phyloP scores from a whole-genome alignment of 2,329 filamentous ascomycete genomes.

The Epicoccum sorghinum region DNA sequence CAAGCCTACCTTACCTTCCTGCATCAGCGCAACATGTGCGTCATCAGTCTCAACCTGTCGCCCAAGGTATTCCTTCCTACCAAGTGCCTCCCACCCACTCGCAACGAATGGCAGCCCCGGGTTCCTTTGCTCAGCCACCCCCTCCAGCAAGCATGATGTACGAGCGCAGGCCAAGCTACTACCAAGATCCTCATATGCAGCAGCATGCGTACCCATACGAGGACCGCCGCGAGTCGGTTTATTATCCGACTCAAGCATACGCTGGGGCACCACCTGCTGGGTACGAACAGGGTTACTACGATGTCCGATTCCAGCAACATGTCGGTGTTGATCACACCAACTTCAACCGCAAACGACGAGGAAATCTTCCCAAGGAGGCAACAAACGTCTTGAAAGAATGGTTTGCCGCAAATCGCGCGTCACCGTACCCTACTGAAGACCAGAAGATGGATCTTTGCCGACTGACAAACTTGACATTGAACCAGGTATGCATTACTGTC shows the following conservation, averaged over 20 bases:
- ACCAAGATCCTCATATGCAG: slow-evolving; percentile 30
- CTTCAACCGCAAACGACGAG: slow-evolving; percentile 65
- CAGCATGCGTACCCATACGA: slow-evolving; percentile 28
- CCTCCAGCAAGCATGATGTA: slow-evolving; percentile 19
- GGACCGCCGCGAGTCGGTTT: slow-evolving; percentile 26
- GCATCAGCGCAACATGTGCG: slow-evolving; percentile 28
- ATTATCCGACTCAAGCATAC: slow-evolving; percentile 26
- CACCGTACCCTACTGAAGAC: slow-evolving; percentile 87
- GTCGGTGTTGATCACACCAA: slow-evolving; percentile 36
- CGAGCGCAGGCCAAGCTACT: slow-evolving; percentile 34
- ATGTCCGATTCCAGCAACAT: slow-evolving; percentile 40
- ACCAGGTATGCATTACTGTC: slow-evolving; percentile 56
- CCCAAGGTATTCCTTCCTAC: slow-evolving; percentile 20
- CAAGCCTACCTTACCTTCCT: slow-evolving; percentile 35
- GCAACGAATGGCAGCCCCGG: slow-evolving; percentile 17
- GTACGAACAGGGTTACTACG: slow-evolving; percentile 30
- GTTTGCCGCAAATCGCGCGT: slow-evolving; percentile 62
- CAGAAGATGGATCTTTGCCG: slow-evolving; percentile 83
- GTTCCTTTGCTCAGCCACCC: slow-evolving; percentile 22
- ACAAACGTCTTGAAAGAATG: slow-evolving; percentile 81
- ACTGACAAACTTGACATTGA: slow-evolving; percentile 78
- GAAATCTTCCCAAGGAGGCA: slow-evolving; percentile 88
- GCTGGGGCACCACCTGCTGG: slow-evolving; percentile 13
- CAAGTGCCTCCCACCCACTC: slow-evolving; percentile 5
- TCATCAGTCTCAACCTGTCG: slow-evolving; percentile 36